Percentiles rank a stretch among this genome's conserved stretches.
Evolutionary conservation across 1,284 basidiomycete genomes (phyloP).

Genomic region (Lentinula novae-zelandiae): DNA sequence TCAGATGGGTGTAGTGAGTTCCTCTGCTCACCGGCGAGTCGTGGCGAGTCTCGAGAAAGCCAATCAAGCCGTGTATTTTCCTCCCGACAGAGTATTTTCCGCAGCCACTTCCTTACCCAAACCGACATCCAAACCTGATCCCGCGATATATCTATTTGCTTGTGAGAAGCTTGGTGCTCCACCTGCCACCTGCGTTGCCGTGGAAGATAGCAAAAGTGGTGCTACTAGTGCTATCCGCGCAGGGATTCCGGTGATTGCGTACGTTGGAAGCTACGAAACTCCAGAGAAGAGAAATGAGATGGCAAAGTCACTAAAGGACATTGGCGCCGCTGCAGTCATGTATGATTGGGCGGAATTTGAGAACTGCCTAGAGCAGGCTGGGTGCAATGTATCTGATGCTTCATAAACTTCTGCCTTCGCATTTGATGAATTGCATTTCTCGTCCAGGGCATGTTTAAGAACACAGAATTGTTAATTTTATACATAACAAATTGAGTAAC

Average conservation of each 20-base stretch:
- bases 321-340: conserved; percentile 23
- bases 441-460: background rate
- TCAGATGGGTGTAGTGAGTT: conserved; percentile 23
- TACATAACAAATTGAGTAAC: background rate
- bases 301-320: conserved; percentile 16
- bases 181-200: conserved; percentile 21
- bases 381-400: conserved; percentile 1
- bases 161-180: conserved; percentile 21
- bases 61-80: conserved; percentile 21
- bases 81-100: conserved; percentile 20
- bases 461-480: background rate
- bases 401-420: background rate
- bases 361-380: conserved; percentile 17
- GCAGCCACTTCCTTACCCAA: conserved; percentile 23
- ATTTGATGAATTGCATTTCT: background rate
- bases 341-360: conserved; percentile 22
- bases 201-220: conserved; percentile 25
- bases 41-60: conserved; percentile 23
- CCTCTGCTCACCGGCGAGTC: conserved; percentile 22
- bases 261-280: conserved; percentile 23
- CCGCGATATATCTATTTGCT: conserved; percentile 24
- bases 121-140: conserved; percentile 26
- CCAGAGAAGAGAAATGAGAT: conserved; percentile 21
- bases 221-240: conserved; percentile 21
- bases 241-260: conserved; percentile 21